These are phyloP conservation scores for Globisporangium iwayamae DNA, from an alignment of 352 stramenopile species.

Conservation along the genomic window DNA sequence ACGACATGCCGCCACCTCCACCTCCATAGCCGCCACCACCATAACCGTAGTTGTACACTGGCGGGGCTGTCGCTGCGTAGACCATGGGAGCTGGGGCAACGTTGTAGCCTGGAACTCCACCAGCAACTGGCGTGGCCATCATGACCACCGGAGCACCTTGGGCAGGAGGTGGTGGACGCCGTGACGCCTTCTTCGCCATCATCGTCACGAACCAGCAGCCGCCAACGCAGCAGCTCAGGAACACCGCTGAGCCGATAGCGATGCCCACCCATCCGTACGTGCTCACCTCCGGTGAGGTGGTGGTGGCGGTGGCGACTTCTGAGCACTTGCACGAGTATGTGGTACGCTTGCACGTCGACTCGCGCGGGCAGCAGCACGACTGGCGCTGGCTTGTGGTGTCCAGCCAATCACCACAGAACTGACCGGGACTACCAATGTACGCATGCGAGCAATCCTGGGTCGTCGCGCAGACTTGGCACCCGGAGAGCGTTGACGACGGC, in stretches of 20 bases:
- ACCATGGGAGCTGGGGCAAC: conserved; percentile 2
- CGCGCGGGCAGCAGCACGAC: conserved; percentile 26
- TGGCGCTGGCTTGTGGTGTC: conserved; percentile 20
- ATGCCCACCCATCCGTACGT: conserved; percentile 10
- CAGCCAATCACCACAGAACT: conserved; percentile 29
- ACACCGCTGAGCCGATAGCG: conserved; percentile 1
- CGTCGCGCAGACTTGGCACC: conserved; percentile 24
- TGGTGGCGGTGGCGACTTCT: neutral
- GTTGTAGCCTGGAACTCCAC: conserved; percentile 1
- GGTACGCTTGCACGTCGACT: conserved; percentile 17
- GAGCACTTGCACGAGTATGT: conserved; percentile 12
- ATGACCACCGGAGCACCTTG: neutral
- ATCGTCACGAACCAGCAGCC: conserved; percentile 5
- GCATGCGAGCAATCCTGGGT: conserved; percentile 23
- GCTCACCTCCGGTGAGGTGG: neutral
- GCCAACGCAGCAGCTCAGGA: conserved; percentile 11
- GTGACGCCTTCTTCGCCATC: conserved; percentile 6
- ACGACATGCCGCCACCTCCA: conserved; percentile 5
- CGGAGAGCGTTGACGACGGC: conserved; percentile 13
- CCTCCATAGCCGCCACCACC: conserved; percentile 8
- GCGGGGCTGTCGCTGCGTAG: neutral
- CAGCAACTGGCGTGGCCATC: conserved; percentile 2
- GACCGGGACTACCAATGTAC: conserved; percentile 20
- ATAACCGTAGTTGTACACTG: conserved; percentile 9
- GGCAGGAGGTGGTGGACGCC: neutral